Base-by-base conservation (phyloP, 2,329 filamentous ascomycete species). In the Cryphonectria japonica region DNA sequence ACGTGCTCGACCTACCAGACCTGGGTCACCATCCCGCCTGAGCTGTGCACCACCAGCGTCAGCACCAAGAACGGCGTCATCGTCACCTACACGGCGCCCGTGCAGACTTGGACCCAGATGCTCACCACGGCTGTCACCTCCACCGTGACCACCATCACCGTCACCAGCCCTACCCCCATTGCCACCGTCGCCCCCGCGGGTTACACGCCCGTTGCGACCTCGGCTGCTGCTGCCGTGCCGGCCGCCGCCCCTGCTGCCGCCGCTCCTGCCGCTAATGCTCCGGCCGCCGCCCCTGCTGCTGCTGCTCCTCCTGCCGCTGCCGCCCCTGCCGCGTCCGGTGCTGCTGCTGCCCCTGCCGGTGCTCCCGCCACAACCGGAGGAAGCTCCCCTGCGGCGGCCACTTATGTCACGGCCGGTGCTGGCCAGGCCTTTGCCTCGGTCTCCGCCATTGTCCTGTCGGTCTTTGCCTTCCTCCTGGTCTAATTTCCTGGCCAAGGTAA, bases 81-180 rank as follows among this genome's bases (percentile, higher is more conserved):
- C 16, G 39, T 50, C 37, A 66, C 63, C 52, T 50, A 29, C 54
- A 69, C 62, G 14, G 5, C 19, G 29, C 61, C 68, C 41, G 26
- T 50, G 11, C 1, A 26, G 22, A 50, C 52, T 16, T 69, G 68
- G 68, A 62, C 68, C 6, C 11, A 68, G 39, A 52, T 68, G 2
- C 54, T 68, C 37, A 61, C 66, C n/a, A 68, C 66, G 26, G 34
- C 37, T 11, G 66, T 46, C 37, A 67, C 66, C 26, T 67, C 66
- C 7, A 60, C 26, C 26, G 54, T 46, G 7, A 16, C 7, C 39
- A 46, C 54, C 32, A 39, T 68, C 54, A 61, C 54, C 13, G 63
- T 39, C 34, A 60, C n/a, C 37, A 41, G 29, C 16, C 37, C 34
- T 11, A 50, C 37, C 13, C n/a, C 57, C 39, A 7, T 37, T 1